phyloP scores from a whole-genome alignment of 352 stramenopile species.

The Globisporangium iwayamae region DNA sequence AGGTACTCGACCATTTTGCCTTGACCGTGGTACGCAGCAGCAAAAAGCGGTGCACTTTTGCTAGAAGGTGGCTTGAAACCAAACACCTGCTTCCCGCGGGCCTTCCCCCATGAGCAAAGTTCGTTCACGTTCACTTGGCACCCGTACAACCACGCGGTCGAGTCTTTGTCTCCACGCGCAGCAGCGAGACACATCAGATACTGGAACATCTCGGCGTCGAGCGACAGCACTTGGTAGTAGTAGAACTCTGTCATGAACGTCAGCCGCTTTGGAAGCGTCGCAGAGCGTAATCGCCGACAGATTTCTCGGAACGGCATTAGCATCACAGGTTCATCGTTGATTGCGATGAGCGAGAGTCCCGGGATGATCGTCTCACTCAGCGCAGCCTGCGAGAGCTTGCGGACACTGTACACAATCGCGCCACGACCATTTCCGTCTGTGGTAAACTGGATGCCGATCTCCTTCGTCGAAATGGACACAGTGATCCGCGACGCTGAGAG shows the following conservation, averaged over 20 bases:
- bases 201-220: constrained; percentile 76
- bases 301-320: constrained; percentile 81
- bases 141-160: constrained; percentile 48
- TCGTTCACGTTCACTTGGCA: constrained; percentile 60
- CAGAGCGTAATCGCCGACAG: constrained; percentile 50
- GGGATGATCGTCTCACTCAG: constrained; percentile 64
- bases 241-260: constrained; percentile 85
- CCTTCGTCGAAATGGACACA: constrained; percentile 79
- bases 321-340: constrained; percentile 82
- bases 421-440: constrained; percentile 74
- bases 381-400: constrained; percentile 78
- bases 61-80: constrained; percentile 56
- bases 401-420: constrained; percentile 69
- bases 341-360: constrained; percentile 71
- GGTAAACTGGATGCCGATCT: constrained; percentile 82
- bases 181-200: constrained; percentile 75
- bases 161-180: constrained; percentile 66
- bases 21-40: constrained; percentile 57
- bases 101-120: constrained; percentile 68
- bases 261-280: constrained; percentile 69
- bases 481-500: constrained; percentile 55
- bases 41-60: constrained; percentile 59
- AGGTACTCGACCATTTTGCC: constrained; percentile 64
- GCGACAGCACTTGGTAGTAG: constrained; percentile 77
- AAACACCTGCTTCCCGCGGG: constrained; percentile 64